Percentiles rank a stretch among this genome's conserved stretches.
Conservation (phyloP, 1,139 yeast species). For the Wickerhamomyces sp. region DNA sequence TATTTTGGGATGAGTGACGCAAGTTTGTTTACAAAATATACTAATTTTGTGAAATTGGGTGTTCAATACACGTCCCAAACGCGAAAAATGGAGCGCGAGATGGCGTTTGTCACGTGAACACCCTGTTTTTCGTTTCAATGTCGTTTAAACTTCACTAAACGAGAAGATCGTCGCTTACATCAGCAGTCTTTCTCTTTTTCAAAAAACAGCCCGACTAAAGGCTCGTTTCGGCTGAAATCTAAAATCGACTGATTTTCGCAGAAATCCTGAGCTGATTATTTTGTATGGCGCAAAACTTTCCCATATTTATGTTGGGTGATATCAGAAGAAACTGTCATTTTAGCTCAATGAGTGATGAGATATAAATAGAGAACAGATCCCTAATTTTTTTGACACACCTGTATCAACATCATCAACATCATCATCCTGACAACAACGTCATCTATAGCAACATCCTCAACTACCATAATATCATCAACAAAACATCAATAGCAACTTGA, state of each 20-base stretch:
- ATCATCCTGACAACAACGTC: too few species aligned
- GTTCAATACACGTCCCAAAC: constrained; percentile 1
- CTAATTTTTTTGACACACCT: neutral
- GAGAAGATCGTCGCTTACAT: neutral
- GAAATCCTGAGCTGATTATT: neutral
- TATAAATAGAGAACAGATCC: neutral
- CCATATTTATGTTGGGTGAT: neutral
- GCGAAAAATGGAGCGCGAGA: constrained; percentile 5
- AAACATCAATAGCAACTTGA: neutral
- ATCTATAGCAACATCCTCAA: too few species aligned
- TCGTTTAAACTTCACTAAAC: neutral
- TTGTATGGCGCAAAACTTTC: neutral
- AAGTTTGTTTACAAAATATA: constrained; percentile 1
- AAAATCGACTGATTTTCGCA: neutral
- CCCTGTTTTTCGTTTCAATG: neutral
- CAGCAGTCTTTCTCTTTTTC: too few species aligned
- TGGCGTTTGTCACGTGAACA: constrained; percentile 6
- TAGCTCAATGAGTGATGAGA: neutral
- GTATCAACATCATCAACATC: neutral
- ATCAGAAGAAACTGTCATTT: neutral
- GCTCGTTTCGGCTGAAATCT: neutral
- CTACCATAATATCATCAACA: neutral
- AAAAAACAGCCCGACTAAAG: too few species aligned
- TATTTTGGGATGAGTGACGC: neutral
- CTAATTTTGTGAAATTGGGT: neutral